Evolutionary conservation across 495 filamentous ascomycete genomes (phyloP).

Genomic region (Penicillium paxilli): DNA sequence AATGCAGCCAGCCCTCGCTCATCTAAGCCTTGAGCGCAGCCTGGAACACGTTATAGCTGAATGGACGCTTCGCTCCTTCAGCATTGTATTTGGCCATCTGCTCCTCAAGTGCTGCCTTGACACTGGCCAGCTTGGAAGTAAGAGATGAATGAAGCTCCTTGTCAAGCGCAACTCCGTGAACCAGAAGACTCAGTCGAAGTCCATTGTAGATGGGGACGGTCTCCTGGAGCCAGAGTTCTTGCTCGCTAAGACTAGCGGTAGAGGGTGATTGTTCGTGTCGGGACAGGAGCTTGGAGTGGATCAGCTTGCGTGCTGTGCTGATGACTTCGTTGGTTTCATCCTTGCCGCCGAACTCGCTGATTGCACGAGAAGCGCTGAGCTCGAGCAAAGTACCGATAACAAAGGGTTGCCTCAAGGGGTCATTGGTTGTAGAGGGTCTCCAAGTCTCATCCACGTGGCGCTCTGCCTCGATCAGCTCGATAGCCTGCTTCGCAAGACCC

Average conservation of each 20-base stretch:
- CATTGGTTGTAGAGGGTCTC: conserved; percentile 1
- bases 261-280: conserved; percentile 15
- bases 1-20: not conserved
- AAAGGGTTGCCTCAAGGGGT: conserved; percentile 39
- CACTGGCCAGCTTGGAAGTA: conserved; percentile 1
- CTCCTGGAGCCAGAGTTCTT: conserved; percentile 28
- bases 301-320: conserved; percentile 38
- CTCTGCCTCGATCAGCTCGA: conserved; percentile 51
- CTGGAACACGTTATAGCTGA: not conserved
- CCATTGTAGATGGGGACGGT: conserved; percentile 33
- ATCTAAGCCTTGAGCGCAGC: not conserved
- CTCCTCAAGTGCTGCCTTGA: conserved; percentile 22
- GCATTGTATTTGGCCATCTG: not conserved
- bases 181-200: conserved; percentile 22
- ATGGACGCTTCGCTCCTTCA: not conserved
- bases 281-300: conserved; percentile 15
- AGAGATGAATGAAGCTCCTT: conserved; percentile 5
- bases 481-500: conserved; percentile 46
- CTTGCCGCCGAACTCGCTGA: conserved; percentile 27
- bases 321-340: conserved; percentile 34
- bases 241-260: conserved; percentile 3
- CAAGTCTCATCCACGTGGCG: conserved; percentile 30
- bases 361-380: conserved; percentile 40
- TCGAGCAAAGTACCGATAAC: conserved; percentile 47
- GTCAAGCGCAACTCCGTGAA: conserved; percentile 11